Evolutionary conservation across 352 stramenopile species (phyloP).

Genomic region (Phytopythium delawarense): DNA sequence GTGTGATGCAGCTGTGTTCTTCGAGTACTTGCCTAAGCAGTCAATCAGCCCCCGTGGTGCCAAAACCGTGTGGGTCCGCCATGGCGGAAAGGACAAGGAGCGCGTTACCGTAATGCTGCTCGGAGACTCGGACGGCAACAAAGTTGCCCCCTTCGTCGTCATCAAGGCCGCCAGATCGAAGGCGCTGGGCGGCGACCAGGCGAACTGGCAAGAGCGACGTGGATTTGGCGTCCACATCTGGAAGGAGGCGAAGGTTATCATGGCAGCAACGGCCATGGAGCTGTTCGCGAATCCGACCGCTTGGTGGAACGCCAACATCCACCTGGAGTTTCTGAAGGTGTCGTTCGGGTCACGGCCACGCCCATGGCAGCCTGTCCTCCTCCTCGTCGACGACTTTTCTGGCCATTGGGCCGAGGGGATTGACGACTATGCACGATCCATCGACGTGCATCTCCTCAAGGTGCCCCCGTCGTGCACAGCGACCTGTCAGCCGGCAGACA

Average conservation of each 20-base stretch:
- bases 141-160: background rate
- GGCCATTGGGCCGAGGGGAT: constrained; percentile 12
- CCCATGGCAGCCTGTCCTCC: constrained; percentile 5
- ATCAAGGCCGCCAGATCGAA: background rate
- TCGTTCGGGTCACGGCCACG: constrained; percentile 11
- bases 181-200: background rate
- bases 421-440: constrained; percentile 1
- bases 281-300: constrained; percentile 4
- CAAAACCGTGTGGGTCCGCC: constrained; percentile 15
- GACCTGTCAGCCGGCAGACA: constrained; percentile 9
- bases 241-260: constrained; percentile 5
- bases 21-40: constrained; percentile 14
- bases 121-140: constrained; percentile 3
- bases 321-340: constrained; percentile 10
- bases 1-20: constrained; percentile 10
- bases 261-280: background rate
- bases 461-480: constrained; percentile 6
- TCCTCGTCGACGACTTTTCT: constrained; percentile 13
- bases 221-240: constrained; percentile 3
- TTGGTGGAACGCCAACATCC: constrained; percentile 9
- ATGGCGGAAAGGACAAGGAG: constrained; percentile 12
- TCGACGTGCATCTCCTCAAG: constrained; percentile 9
- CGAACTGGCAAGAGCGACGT: background rate
- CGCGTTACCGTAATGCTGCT: constrained; percentile 7
- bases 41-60: constrained; percentile 7